Evolutionary conservation across 768 basidiomycete species (phyloP), one percentile per base, ranked within the genome.

Genomic region (Tulasnella sp.): DNA sequence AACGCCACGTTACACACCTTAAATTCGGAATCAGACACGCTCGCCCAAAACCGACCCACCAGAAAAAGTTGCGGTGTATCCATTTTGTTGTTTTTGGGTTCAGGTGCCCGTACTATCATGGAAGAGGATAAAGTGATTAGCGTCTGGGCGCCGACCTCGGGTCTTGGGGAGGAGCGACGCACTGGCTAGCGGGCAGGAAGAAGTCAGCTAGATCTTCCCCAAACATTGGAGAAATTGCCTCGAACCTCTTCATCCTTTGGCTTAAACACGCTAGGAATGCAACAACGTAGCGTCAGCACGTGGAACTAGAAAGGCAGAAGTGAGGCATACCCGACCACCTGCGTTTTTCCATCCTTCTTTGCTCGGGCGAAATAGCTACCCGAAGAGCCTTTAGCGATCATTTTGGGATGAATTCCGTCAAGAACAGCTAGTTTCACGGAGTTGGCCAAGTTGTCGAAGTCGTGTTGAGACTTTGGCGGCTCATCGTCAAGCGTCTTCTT

Each of bases 21-120:
- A 96, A 86, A 85, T 96, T 95, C 36, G 95, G 95, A 83, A 96
- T 94, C 76, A 97, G 89, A 83, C 94, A 97, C 31, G 93, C 90
- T 46, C 96, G 89, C 19, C 96, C 96, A 84, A 97, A 97, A 38
- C 94, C 94, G 82, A 96, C 94, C 76, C 96, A 91, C 92, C 93
- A 95, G 80, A 93, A 89, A 83, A 95, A 92, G 84, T 96, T 93
- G 81, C 94, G 89, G 85, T 95, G 94, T 39, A 95, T 86, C 94
- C 94, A 95, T 88, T 95, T 95, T 38, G 92, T 94, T 2, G 94
- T 95, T 93, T 97, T 97, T 0, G 95, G 95, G 84, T 96, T 96
- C 27, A 96, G 87, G 56, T 91, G 88, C 36, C 95, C 95, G 83
- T 96, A 97, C 78, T 79, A 36, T 34, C 6, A 14, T 14, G 27